Base-by-base conservation (phyloP, 2,329 filamentous ascomycete species). In the Daldinia sp. region DNA sequence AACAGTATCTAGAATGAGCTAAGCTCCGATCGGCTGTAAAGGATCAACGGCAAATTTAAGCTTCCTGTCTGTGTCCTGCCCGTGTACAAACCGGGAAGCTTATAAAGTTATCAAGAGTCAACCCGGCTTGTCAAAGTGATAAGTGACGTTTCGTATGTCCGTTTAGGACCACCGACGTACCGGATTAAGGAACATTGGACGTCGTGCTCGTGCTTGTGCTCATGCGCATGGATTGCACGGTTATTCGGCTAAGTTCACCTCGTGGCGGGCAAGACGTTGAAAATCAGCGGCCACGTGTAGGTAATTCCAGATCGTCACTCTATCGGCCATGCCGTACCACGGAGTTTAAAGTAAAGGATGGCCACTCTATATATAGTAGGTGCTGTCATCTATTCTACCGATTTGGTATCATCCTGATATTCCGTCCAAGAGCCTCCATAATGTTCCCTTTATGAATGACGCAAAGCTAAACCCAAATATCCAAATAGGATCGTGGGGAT, bases 321-420 rank as follows among this genome's bases (percentile, higher is more conserved):
- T 39, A 15, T 67, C 67, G 64, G 67, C 57, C 44, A 65, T 42
- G 51, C 67, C 67, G 67, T 54, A 57, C 64, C 48, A 39, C 46
- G 57, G 50, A 62, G 30, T 44, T 26, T 26, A 54, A 67, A 54
- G 53, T 42, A 61, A 59, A 23, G 53, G 50, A 26, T 18, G 28
- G 35, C 60, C 33, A 35, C 35, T 54, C 64, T 67, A 67, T 61
- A 63, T 63, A 67, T 61, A 63, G 28, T 18, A 48, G 33, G 37
- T 60, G 51, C 18, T 57, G 39, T 37, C 41, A 50, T 37, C 12
- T 59, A 42, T 37, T 55, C 54, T 58, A 44, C 58, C 41, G 48
- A 68, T 65, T 55, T 46, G 50, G 62, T 59, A 44, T 26, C 50
- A 51, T 48, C n/a, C 7, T 56, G 48, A 57, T 62, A 59, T 33